Conservation (phyloP, 1,284 basidiomycete species). For the Ustanciosporium gigantosporum region DNA sequence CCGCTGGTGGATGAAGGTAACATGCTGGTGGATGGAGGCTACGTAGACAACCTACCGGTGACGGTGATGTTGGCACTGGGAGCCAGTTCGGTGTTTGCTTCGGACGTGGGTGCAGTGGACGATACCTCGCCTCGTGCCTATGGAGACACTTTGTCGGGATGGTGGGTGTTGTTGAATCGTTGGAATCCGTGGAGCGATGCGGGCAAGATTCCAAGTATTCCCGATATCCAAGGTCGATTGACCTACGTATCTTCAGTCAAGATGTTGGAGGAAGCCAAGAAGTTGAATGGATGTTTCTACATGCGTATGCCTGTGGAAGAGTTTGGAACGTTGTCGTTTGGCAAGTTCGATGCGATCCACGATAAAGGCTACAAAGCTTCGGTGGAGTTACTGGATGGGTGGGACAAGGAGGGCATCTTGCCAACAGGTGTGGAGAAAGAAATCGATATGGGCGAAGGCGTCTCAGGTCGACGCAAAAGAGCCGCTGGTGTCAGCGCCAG, state of each 20-base stretch:
- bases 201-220: constrained; percentile 82
- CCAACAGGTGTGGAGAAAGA: constrained; percentile 69
- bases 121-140: constrained; percentile 93
- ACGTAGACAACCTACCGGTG: constrained; percentile 66
- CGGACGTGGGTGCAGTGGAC: constrained; percentile 91
- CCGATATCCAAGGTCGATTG: constrained; percentile 91
- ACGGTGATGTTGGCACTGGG: constrained; percentile 90
- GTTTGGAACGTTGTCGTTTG: constrained; percentile 58
- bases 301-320: constrained; percentile 83
- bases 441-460: constrained; percentile 11
- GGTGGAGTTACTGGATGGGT: constrained; percentile 73
- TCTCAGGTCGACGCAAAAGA: neutral
- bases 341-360: constrained; percentile 68
- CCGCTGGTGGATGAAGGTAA: constrained; percentile 93
- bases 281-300: constrained; percentile 82
- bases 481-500: constrained; percentile 36
- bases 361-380: constrained; percentile 80
- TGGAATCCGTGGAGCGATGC: constrained; percentile 71
- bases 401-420: constrained; percentile 79
- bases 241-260: constrained; percentile 96
- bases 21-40: constrained; percentile 62
- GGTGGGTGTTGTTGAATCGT: constrained; percentile 90
- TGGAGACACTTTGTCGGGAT: constrained; percentile 93
- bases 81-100: constrained; percentile 88
- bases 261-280: constrained; percentile 91